Conservation (phyloP, 2,329 filamentous ascomycete genomes). For the Colletotrichum sp. region DNA sequence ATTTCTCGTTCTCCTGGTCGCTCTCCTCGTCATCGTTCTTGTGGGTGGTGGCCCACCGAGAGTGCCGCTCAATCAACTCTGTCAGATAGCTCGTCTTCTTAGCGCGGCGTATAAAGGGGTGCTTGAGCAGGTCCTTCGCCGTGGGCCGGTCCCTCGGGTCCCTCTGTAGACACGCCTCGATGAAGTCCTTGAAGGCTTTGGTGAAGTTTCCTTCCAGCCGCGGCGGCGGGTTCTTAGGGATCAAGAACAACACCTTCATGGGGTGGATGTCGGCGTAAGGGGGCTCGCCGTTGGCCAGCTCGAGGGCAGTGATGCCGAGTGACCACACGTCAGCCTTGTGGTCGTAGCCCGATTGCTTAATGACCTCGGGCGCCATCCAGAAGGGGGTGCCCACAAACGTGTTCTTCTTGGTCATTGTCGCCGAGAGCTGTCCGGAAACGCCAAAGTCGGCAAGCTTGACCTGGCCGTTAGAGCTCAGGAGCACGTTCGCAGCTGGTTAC, state of each 20-base stretch:
- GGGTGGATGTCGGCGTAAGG: slow-evolving; percentile 97
- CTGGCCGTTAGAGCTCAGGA: slow-evolving; percentile 88
- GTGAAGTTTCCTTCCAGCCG: slow-evolving; percentile 81
- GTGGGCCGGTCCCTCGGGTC: slow-evolving; percentile 89
- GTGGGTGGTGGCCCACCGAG: slow-evolving; percentile 83
- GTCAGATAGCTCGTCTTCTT: slow-evolving; percentile 98
- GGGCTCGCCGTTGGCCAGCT: slow-evolving; percentile 89
- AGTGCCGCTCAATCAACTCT: slow-evolving; percentile 90
- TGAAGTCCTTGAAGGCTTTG: slow-evolving; percentile 83
- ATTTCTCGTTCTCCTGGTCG: slow-evolving; percentile 61
- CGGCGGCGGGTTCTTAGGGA: slow-evolving; percentile 92
- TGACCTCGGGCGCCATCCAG: slow-evolving; percentile 99
- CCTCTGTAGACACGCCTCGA: slow-evolving; percentile 83
- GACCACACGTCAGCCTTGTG: slow-evolving; percentile 99
- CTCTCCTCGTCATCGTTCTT: slow-evolving; percentile 75
- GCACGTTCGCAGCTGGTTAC: slow-evolving; percentile 81
- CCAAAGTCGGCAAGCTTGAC: slow-evolving; percentile 98
- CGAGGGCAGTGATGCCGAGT: slow-evolving; percentile 90
- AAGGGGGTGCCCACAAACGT: slow-evolving; percentile 98
- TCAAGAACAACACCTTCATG: slow-evolving; percentile 97
- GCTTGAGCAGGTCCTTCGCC: slow-evolving; percentile 84
- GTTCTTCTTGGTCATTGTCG: slow-evolving; percentile 99
- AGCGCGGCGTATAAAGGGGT: slow-evolving; percentile 87
- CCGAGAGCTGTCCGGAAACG: slow-evolving; percentile 93
- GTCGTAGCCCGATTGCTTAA: slow-evolving; percentile 97